phyloP scores from a whole-genome alignment of 31 red algal genomes.

The Odonthalia washingtoniensis region DNA sequence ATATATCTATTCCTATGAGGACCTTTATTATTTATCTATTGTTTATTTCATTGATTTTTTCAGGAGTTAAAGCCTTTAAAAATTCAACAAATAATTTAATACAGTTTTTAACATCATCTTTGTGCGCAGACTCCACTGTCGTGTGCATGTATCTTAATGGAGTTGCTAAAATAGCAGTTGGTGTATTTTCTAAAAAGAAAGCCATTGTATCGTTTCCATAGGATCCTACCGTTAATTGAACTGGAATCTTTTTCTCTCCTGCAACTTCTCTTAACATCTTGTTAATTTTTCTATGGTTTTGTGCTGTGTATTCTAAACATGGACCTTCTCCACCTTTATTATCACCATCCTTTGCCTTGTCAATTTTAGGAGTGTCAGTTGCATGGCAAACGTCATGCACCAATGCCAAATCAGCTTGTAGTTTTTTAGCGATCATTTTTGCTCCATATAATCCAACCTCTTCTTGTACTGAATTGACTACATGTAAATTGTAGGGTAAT shows the following conservation, averaged over 20 bases:
- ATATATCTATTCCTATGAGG: no score
- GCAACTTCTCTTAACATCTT: conserved; percentile 11
- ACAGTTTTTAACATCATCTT: conserved; percentile 40
- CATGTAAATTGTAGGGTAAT: conserved; percentile 39
- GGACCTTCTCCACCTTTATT: conserved; percentile 25
- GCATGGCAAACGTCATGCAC: conserved; percentile 20
- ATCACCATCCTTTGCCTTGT: conserved; percentile 24
- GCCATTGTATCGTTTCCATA: conserved; percentile 18
- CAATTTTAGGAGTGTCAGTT: conserved; percentile 17
- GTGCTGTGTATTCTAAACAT: not conserved
- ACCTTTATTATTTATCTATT: no score
- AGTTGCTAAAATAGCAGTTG: conserved; percentile 13
- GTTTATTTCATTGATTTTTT: no score
- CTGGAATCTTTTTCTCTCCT: conserved; percentile 22
- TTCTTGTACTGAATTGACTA: conserved; percentile 43
- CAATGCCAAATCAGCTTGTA: conserved; percentile 19
- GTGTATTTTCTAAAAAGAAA: conserved; percentile 8
- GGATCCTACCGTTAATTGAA: conserved; percentile 16
- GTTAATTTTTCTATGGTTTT: conserved; percentile 5
- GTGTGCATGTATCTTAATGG: conserved; percentile 36
- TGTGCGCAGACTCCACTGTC: conserved; percentile 27
- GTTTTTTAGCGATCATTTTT: conserved; percentile 31
- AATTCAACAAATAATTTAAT: conserved; percentile 8
- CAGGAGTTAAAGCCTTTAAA: conserved; percentile 7
- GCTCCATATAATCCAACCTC: conserved; percentile 33